Base-by-base conservation (phyloP, 176 grass and related monocot genomes). In the Oryza officinalis region DNA sequence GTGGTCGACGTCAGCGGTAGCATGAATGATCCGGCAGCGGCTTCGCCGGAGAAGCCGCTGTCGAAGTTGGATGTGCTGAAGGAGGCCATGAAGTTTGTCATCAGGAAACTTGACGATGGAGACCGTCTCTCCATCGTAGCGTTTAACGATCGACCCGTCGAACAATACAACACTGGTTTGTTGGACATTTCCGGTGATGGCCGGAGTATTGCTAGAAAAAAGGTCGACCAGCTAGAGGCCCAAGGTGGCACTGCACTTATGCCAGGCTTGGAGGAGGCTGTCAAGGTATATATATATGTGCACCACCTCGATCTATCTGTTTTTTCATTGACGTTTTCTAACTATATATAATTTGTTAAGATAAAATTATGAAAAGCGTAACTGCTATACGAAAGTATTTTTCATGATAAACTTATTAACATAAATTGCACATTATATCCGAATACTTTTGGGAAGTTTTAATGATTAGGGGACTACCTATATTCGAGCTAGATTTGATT, bases 1-100 rank as follows among this genome's bases (percentile, higher is more conserved):
- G 80, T 82, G 15, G 8, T 82, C 7, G 50, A 82, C 22, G 80
- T 82, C 50, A 61, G 80, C 49, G 49, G 50, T 30, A 72, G 80
- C 68, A 81, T 71, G 79, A 33, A 25, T 1, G 14, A 8, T 27
- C 31, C 7, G 13, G 45, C 45, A 3, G 79, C 13, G 0, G 10
- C 27, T 18, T 0, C 44, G 2, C 4, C 12, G 13, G 7, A 15
- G 30, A 72, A 26, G 50, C 17, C 3, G 45, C 2, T 13, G 15
- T 31, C 80, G 0, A 72, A 52, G 54, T 3, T 82, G 50, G 69
- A 72, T 13, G 5, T 82, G 25, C 68, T 81, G 0, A 81, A 81
- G 79, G 6, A 4, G 15, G 80, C 69, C 13, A 57, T 57, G 47
- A 57, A 60, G 47, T 81, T 81, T 44, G 50, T 81, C 31, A 57